Base-by-base conservation (phyloP, 2,329 filamentous ascomycete genomes). In the Nannizzia gypsea region DNA sequence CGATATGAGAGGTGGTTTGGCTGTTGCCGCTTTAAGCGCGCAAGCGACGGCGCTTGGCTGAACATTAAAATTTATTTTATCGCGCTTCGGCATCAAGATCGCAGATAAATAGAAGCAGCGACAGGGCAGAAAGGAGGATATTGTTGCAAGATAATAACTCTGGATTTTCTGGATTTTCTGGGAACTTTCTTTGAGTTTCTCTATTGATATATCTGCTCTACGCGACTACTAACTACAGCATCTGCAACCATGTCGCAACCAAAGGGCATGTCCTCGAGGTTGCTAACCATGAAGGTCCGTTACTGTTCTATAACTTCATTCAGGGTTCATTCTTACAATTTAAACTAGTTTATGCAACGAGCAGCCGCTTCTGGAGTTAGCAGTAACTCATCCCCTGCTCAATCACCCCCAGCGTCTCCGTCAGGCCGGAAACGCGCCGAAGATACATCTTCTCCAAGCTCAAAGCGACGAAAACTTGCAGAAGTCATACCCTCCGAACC, bases 261-360 rank as follows among this genome's bases (percentile, higher is more conserved):
- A 34, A 69, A 84, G 71, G 62, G 78, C 83, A 90, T 95, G 84
- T 96, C 91, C 64, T 91, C 87, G 61, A 85, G 90, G 66, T 85
- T 96, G 55, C 80, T 95, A 69, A 91, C 88, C 40, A 96, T 96
- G 90, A 95, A 95, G 74, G 81, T 80, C 8, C 4, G 44, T 15
- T 4, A 50, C n/a, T 50, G 42, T 22, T 46, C 48, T 26, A 8
- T 28, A n/a, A 24, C 50, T 31, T 28, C 9, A 6, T 54, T 17
- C 26, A 34, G 17, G 6, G 46, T 28, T 44, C 11, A n/a, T 46
- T 9, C n/a, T 58, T 28, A 42, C 22, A 52, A 24, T 22, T 26
- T 56, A 40, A n/a, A 57, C 36, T 67, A 84, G 78, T 96, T 96
- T 71, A 96, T 96, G 91, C 91, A 95, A 78, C 83, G 91, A 68